Evolutionary conservation across 805 yeast species (phyloP).

Genomic region (Candida ulmi): DNA sequence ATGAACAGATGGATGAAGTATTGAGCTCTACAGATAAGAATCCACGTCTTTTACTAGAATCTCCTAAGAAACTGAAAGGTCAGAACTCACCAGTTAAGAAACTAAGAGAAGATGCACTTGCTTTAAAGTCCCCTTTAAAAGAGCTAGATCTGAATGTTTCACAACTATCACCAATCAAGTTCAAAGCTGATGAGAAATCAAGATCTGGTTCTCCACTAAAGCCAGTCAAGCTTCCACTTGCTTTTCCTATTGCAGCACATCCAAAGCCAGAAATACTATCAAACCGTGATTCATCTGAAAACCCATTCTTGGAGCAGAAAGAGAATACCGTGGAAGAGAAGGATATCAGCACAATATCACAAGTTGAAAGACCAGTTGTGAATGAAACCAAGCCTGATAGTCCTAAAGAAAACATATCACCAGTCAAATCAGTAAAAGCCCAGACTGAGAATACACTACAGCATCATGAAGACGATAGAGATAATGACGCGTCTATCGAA

Average conservation of each 20-base stretch:
- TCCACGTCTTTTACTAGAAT: slow-evolving; percentile 21
- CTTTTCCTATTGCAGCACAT: neutral
- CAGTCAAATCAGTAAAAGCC: neutral
- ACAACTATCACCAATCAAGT: slow-evolving; percentile 18
- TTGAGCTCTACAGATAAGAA: slow-evolving; percentile 22
- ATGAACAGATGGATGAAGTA: slow-evolving; percentile 35
- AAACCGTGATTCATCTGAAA: neutral
- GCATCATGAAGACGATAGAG: slow-evolving; percentile 7
- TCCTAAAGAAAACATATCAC: neutral
- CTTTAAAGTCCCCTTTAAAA: slow-evolving; percentile 15
- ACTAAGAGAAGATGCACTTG: slow-evolving; percentile 18
- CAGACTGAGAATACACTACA: neutral
- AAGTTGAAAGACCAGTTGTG: neutral
- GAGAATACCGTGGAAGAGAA: too few relatives aligned
- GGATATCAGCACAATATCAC: too few relatives aligned
- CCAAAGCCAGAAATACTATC: neutral
- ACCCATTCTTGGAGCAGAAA: neutral
- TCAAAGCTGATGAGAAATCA: neutral
- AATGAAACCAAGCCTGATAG: neutral
- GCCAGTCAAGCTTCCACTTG: neutral
- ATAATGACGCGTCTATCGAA: slow-evolving; percentile 23
- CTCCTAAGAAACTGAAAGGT: slow-evolving; percentile 22
- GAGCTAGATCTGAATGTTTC: slow-evolving; percentile 12
- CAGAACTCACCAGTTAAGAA: slow-evolving; percentile 22
- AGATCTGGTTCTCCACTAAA: neutral